Percentiles rank a stretch among this genome's conserved stretches.
Conservation (phyloP, 352 stramenopile genomes). For the Globisporangium nodosum region DNA sequence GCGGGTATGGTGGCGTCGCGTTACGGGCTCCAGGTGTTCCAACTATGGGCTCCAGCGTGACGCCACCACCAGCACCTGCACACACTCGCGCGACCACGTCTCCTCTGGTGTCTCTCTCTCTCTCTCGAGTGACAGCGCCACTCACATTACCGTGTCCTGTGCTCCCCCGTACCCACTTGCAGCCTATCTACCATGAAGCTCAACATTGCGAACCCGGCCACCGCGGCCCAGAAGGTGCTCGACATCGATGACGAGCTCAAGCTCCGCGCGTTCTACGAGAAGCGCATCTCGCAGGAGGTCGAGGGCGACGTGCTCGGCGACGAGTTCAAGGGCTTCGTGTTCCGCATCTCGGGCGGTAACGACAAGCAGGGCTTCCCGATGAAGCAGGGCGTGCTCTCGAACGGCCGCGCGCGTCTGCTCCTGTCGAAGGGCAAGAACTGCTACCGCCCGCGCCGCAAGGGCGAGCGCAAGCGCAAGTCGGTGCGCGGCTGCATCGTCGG, state of each 20-base stretch:
- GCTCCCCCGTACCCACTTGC: not conserved
- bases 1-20: not conserved
- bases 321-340: conserved; percentile 99
- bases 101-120: not conserved
- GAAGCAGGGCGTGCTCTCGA: conserved; percentile 99
- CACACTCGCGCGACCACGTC: no score
- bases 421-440: conserved; percentile 97
- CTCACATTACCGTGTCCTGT: not conserved
- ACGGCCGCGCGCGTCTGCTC: conserved; percentile 98
- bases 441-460: conserved; percentile 92
- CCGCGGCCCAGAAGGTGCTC: conserved; percentile 98
- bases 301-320: conserved; percentile 98
- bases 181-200: conserved; percentile 92
- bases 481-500: conserved; percentile 99
- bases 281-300: conserved; percentile 99
- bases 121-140: not conserved
- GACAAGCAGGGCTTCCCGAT: conserved; percentile 99
- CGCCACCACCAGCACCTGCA: no score
- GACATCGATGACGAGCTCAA: conserved; percentile 99
- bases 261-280: conserved; percentile 98
- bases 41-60: no score
- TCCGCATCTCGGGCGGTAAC: conserved; percentile 99
- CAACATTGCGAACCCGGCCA: conserved; percentile 99
- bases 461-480: conserved; percentile 99
- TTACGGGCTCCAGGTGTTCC: not conserved